Evolutionary conservation across 768 basidiomycete species (phyloP).

Genomic region (Agaricus sinodeliciosus): DNA sequence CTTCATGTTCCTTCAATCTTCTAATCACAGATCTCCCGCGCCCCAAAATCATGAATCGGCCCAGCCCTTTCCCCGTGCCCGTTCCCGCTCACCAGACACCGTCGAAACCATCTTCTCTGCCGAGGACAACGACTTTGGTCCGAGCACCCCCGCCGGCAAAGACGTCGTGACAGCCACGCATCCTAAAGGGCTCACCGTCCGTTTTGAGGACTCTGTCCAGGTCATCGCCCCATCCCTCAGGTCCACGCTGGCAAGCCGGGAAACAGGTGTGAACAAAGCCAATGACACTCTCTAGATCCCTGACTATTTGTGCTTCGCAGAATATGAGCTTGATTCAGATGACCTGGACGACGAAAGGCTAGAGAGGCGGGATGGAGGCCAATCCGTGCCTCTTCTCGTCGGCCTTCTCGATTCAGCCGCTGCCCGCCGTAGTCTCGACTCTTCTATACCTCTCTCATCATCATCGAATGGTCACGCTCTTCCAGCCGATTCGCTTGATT

Average conservation of each 20-base stretch:
- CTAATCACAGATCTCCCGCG: constrained; percentile 22
- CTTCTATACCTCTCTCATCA: constrained; percentile 40
- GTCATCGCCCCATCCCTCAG: constrained; percentile 62
- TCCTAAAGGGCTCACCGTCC: constrained; percentile 34
- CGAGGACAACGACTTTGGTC: constrained; percentile 43
- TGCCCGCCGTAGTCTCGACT: constrained; percentile 50
- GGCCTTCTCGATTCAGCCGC: constrained; percentile 68
- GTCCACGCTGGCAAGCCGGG: constrained; percentile 72
- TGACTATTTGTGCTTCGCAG: constrained; percentile 28
- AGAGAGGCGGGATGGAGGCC: constrained; percentile 36
- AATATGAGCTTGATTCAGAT: constrained; percentile 81
- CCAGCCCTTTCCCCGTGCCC: constrained; percentile 53
- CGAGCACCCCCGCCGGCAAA: constrained; percentile 16
- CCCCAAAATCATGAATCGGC: constrained; percentile 33
- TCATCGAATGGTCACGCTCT: constrained; percentile 25
- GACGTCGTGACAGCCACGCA: not conserved
- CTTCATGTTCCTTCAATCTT: constrained; percentile 21
- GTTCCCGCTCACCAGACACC: constrained; percentile 31
- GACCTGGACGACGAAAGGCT: constrained; percentile 56
- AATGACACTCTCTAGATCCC: not conserved
- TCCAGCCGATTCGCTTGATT: constrained; percentile 39
- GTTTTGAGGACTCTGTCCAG: constrained; percentile 65
- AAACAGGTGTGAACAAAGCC: constrained; percentile 59
- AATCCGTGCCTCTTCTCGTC: constrained; percentile 69
- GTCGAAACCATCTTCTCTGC: constrained; percentile 44